A percentile compares a stretch with the other conserved stretches of the same genome.
Conservation (phyloP, 1,139 yeast genomes). For the Magnusiomyces tetraspermus region DNA sequence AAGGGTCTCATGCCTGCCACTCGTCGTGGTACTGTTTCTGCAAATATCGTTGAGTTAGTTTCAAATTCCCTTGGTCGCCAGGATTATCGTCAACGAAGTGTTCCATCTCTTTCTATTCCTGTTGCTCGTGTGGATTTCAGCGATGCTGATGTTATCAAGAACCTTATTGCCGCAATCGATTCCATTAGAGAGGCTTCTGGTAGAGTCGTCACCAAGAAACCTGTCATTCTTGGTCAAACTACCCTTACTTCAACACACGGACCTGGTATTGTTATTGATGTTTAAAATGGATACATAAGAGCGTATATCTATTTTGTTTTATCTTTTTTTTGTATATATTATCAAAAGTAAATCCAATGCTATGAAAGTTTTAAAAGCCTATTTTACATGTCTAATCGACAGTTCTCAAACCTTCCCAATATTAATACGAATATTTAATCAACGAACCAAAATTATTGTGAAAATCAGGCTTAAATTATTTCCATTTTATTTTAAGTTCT, state of each 20-base stretch:
- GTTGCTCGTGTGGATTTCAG: slow-evolving; percentile 61
- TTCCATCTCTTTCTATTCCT: slow-evolving; percentile 44
- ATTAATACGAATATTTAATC: too few relatives aligned
- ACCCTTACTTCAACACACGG: slow-evolving; percentile 65
- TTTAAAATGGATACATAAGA: slow-evolving; percentile 23
- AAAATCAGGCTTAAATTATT: too few relatives aligned
- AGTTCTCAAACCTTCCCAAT: too few relatives aligned
- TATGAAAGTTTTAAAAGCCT: too few relatives aligned
- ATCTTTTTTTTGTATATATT: too few relatives aligned
- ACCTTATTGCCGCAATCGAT: slow-evolving; percentile 59
- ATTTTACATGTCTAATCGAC: too few relatives aligned
- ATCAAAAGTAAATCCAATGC: too few relatives aligned
- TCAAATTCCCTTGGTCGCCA: slow-evolving; percentile 53
- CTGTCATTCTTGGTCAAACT: slow-evolving; percentile 63
- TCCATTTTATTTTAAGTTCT: too few relatives aligned
- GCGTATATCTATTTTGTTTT: too few relatives aligned
- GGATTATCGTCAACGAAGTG: slow-evolving; percentile 57
- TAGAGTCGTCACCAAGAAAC: slow-evolving; percentile 43
- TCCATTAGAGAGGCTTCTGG: slow-evolving; percentile 54
- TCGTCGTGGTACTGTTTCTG: slow-evolving; percentile 79
- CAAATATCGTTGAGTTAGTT: slow-evolving; percentile 49
- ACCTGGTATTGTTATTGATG: slow-evolving; percentile 69
- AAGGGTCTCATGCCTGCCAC: slow-evolving; percentile 80
- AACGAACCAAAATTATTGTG: too few relatives aligned
- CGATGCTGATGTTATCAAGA: slow-evolving; percentile 65